Percentiles rank a stretch among this genome's conserved stretches.
Conservation (phyloP, 2,329 filamentous ascomycete species). For the Thielaviopsis cerberus region DNA sequence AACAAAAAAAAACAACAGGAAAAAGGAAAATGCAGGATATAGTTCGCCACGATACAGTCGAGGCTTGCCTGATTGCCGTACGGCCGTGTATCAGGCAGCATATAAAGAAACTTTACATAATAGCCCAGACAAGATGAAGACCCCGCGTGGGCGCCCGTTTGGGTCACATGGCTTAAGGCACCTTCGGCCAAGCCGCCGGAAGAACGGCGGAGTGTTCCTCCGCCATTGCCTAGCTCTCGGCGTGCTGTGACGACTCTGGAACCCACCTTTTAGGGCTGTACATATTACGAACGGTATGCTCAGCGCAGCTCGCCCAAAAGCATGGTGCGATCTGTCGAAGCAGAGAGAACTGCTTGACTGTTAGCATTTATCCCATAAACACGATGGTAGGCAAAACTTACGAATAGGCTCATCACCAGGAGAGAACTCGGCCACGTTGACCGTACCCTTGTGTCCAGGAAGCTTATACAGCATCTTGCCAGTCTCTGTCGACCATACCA, state of each 20-base stretch:
- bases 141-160: not conserved
- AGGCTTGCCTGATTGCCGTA: not conserved
- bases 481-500: slow-evolving; percentile 77
- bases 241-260: not conserved
- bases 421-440: slow-evolving; percentile 86
- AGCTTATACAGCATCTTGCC: slow-evolving; percentile 88
- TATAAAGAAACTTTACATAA: not conserved
- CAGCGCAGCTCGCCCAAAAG: slow-evolving; percentile 55
- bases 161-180: not conserved
- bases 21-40: not conserved
- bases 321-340: slow-evolving; percentile 73
- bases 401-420: slow-evolving; percentile 70
- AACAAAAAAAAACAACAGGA: not conserved
- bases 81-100: not conserved
- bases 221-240: not conserved
- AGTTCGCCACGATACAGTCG: not conserved
- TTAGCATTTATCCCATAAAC: slow-evolving; percentile 18
- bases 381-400: slow-evolving; percentile 33
- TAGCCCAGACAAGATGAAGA: not conserved
- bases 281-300: not conserved
- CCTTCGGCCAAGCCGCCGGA: not conserved
- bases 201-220: not conserved
- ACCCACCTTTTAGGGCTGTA: not conserved
- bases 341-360: slow-evolving; percentile 53
- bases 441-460: slow-evolving; percentile 83